Evolutionary conservation across 495 filamentous ascomycete species (phyloP), one percentile per base, ranked within the genome.

Genomic region (Polyplosphaeria fusca): DNA sequence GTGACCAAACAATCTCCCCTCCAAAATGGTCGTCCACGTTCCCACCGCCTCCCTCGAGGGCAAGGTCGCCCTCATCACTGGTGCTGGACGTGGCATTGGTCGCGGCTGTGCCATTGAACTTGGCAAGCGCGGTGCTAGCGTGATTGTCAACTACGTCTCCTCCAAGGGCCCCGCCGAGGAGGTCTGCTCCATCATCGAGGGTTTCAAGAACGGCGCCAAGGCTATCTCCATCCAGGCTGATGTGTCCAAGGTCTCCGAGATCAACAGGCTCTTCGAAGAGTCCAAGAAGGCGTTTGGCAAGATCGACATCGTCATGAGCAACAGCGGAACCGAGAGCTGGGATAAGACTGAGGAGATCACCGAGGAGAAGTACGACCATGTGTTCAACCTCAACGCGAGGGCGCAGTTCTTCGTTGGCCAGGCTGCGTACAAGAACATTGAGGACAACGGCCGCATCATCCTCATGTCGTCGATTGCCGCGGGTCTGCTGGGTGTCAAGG

Each of bases 361-460:
- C 4, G 78, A 84, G 62, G 84, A 83, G 53, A 83, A 86, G 64
- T 90, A 83, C 74, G 86, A 92, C 70, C 75, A 79, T 42, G 83
- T 91, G 46, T 89, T 92, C 69, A 78, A 79, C 67, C 72, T 91
- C 52, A 92, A 92, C 72, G 82, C 83, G 3, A 77, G 85, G 5
- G 88, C 82, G 0, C 88, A 92, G 71, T 91, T 90, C 77, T 89
- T 91, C 73, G 88, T 92, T 52, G 87, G 84, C 28, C 86, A 87
- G 72, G 79, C 86, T 25, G 88, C 85, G 48, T 82, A 82, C 73
- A 82, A 86, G 70, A 69, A 89, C 68, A 76, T 88, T 35, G 76
- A 82, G 69, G 70, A 76, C 4, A 80, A 83, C 49, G 88, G 88
- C 28, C 77, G 88, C 11, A 71, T 91, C 28, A 85, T 87, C 61